Base-by-base conservation (phyloP, 2,329 filamentous ascomycete species). In the Lachnellula arida region DNA sequence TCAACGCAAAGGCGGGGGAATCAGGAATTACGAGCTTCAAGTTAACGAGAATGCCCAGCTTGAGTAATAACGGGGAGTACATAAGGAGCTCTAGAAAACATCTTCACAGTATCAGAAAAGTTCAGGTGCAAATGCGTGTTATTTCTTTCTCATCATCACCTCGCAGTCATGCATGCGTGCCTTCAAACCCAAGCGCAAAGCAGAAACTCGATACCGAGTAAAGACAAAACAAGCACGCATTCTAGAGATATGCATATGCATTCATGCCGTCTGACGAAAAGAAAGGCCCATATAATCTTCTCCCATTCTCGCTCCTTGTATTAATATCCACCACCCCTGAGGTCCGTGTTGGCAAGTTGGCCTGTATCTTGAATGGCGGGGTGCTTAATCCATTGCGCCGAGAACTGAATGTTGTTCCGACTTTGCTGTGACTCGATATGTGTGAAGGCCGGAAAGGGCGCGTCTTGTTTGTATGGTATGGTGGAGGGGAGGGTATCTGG, bases 211-310 rank as follows among this genome's bases (percentile, higher is more conserved):
- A 40, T 40, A 40, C 14, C 15, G 15, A 40, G 17, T 15, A 15
- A 40, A 17, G 37, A 40, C 37, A 40, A 40, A 40, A 17, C 37
- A 40, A 40, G 56, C 60, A 60, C 53, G 56, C 58, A 56, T 50
- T 60, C 60, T 63, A 65, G 15, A 42, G 50, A 51, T 32, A 32
- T 32, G 53, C 37, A 47, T 32, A 15, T 17, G 48, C 42, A 51
- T 46, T 55, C 48, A 58, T 58, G 58, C 61, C 49, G 4, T 54
- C 52, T 58, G 50, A 19, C 55, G 54, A 64, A 66, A 63, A 52
- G 57, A 63, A 61, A 62, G 32, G 52, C 49, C 61, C 57, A 51
- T 46, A 53, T 46, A 53, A 54, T 53, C 35, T 35, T 57, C 55
- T 53, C 56, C 49, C 60, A 53, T 53, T 54, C 49, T 58, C 54